These are phyloP conservation scores for Cercospora janseana DNA, from an alignment of 2,329 filamentous ascomycete species.

Conservation along the genomic window DNA sequence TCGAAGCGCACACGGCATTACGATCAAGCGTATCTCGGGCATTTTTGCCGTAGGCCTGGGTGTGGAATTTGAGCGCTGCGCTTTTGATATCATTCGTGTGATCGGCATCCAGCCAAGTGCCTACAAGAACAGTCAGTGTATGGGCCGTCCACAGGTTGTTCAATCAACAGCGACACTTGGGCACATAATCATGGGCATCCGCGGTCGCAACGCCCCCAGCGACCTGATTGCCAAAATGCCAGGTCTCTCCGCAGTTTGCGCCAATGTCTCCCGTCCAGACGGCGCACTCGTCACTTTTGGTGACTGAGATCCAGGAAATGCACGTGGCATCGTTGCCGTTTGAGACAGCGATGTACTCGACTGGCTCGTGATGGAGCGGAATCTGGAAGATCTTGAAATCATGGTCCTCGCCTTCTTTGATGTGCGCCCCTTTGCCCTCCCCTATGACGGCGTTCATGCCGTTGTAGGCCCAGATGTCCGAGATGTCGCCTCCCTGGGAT, in stretches of 20 bases:
- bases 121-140: neutral
- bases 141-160: too few relatives aligned
- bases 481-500: neutral
- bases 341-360: conserved; percentile 2
- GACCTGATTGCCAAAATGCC: neutral
- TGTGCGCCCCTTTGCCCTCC: neutral
- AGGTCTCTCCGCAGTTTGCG: neutral
- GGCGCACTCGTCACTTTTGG: neutral
- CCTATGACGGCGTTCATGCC: neutral
- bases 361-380: neutral
- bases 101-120: neutral
- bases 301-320: conserved; percentile 3
- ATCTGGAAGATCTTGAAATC: neutral
- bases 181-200: neutral
- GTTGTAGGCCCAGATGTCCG: neutral
- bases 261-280: neutral
- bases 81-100: neutral
- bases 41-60: neutral
- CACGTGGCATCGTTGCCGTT: conserved; percentile 6
- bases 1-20: neutral
- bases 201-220: neutral
- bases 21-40: neutral
- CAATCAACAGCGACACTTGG: neutral
- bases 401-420: neutral
- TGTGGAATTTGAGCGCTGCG: neutral